phyloP scores from a whole-genome alignment of 2,329 filamentous ascomycete genomes.

The Colletotrichum tabaci region DNA sequence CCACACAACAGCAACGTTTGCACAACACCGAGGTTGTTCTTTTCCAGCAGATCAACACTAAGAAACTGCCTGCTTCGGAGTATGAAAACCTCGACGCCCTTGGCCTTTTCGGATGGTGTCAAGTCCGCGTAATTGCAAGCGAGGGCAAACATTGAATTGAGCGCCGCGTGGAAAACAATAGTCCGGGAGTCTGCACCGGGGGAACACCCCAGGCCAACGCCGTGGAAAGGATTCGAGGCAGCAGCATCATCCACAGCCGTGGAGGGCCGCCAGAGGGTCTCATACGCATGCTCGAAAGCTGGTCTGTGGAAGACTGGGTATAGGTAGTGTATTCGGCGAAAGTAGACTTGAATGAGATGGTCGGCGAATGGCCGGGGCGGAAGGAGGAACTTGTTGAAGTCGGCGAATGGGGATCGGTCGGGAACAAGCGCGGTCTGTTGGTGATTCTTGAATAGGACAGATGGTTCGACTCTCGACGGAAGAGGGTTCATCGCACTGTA shows the following conservation, averaged over 20 bases:
- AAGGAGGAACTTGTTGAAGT: constrained; percentile 51
- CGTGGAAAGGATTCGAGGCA: constrained; percentile 6
- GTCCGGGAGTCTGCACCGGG: constrained; percentile 47
- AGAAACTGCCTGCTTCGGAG: constrained; percentile 40
- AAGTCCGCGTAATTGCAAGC: constrained; percentile 51
- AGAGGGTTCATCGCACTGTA: constrained; percentile 48
- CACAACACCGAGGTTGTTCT: constrained; percentile 55
- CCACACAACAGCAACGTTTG: constrained; percentile 58
- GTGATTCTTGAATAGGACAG: neutral
- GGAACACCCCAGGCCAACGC: constrained; percentile 53
- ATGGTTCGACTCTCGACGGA: neutral
- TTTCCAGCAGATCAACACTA: constrained; percentile 52
- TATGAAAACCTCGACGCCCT: constrained; percentile 15
- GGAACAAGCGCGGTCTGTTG: constrained; percentile 14
- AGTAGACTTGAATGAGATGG: constrained; percentile 57
- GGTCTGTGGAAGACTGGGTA: constrained; percentile 61
- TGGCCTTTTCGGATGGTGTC: constrained; percentile 1
- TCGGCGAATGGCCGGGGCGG: constrained; percentile 59
- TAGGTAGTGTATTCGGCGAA: constrained; percentile 56
- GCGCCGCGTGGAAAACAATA: constrained; percentile 57
- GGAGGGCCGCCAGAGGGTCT: constrained; percentile 54
- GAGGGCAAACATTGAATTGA: constrained; percentile 61
- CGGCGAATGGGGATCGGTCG: constrained; percentile 35
- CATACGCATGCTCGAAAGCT: constrained; percentile 57
- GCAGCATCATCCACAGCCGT: constrained; percentile 9